Evolutionary conservation across 2,329 filamentous ascomycete genomes (phyloP), one percentile per base, ranked within the genome.

Genomic region (Neurospora sp.): DNA sequence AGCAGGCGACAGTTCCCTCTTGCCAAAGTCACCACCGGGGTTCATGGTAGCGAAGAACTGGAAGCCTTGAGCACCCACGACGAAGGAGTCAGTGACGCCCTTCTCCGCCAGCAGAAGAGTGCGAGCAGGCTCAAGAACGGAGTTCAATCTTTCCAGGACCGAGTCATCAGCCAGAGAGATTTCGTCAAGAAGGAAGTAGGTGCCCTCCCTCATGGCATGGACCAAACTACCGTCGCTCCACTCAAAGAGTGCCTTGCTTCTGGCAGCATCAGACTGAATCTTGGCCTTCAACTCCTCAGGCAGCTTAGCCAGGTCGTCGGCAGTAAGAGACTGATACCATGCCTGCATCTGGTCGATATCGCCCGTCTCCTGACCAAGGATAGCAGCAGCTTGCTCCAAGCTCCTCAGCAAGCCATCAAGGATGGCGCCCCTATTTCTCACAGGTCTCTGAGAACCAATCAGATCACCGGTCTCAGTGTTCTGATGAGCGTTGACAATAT

Each of bases 11-110:
- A 99, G 86, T 79, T 99, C 96, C 75, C 95, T 93, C 82, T 99
- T 99, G 73, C 96, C 96, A 78, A 98, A 99, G 77, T 99, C 96
- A 66, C 96, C 96, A 67, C 96, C 96, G 8, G 96, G 96, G 74
- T 99, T 99, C 96, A 99, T 99, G 0, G 96, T 99, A 3, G 96
- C 95, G 71, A 99, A 88, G 80, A 99, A 97, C 76, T 99, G 94
- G 80, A 98, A 99, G 0, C 91, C 92, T 52, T 91, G 84, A 11
- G 85, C 80, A 6, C 91, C 96, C 40, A 87, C 86, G 36, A 99
- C 86, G 73, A 92, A 89, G 0, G 93, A 93, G 78, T 97, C 90
- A 5, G 91, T 86, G 1, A 92, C 88, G 0, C 96, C 96, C 80
- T 98, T 99, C 79, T 99, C 96, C 0, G 96, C 96, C 17, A 99